Conservation (phyloP, 371 early-diverging fungal genomes). For the Mucor plumbeus region DNA sequence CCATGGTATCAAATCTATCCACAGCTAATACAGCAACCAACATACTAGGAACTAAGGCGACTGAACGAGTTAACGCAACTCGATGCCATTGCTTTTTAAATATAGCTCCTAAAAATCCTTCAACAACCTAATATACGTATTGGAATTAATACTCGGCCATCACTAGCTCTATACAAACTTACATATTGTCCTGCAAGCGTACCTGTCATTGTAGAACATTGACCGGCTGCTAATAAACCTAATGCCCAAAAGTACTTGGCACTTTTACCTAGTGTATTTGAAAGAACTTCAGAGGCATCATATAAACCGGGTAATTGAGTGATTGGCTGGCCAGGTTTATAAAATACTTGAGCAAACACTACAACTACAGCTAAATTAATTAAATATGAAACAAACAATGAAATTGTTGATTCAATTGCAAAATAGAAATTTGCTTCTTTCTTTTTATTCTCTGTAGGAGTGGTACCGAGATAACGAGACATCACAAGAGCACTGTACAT, state of each 20-base stretch:
- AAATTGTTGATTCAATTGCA: slow-evolving; percentile 69
- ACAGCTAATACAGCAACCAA: slow-evolving; percentile 67
- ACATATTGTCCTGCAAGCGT: slow-evolving; percentile 80
- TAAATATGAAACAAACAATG: slow-evolving; percentile 67
- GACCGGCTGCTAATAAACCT: slow-evolving; percentile 75
- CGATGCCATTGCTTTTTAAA: slow-evolving; percentile 77
- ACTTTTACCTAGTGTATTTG: slow-evolving; percentile 56
- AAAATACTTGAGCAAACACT: slow-evolving; percentile 72
- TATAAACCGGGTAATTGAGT: slow-evolving; percentile 53
- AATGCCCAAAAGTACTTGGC: slow-evolving; percentile 72
- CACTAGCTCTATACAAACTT: slow-evolving; percentile 2
- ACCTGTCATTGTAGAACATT: slow-evolving; percentile 78
- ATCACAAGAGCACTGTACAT: slow-evolving; percentile 60
- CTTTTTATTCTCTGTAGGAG: slow-evolving; percentile 51
- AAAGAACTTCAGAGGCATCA: slow-evolving; percentile 68
- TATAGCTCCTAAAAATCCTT: slow-evolving; percentile 67
- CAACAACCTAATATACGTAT: slow-evolving; percentile 39
- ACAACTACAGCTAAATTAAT: slow-evolving; percentile 79
- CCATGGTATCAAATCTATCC: slow-evolving; percentile 68
- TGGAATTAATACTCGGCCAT: not conserved
- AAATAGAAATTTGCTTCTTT: slow-evolving; percentile 74
- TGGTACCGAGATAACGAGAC: slow-evolving; percentile 59
- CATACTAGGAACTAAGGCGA: slow-evolving; percentile 75
- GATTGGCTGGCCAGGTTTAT: slow-evolving; percentile 40
- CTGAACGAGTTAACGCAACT: slow-evolving; percentile 65